Base-by-base conservation (phyloP, 805 yeast genomes). In the Yamadazyma nakazawae region DNA sequence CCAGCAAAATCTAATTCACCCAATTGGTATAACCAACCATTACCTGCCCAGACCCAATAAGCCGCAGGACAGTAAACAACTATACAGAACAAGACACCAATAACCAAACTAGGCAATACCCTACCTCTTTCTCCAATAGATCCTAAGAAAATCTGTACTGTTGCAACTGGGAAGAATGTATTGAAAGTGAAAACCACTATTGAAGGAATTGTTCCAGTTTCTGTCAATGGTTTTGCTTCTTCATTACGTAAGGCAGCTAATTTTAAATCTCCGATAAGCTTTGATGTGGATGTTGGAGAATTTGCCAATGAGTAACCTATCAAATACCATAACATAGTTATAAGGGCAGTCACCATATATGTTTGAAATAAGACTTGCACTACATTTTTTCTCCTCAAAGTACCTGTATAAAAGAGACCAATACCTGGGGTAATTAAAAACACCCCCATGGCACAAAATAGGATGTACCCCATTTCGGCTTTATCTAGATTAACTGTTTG, bases 1-100 rank as follows among this genome's bases (percentile, higher is more conserved):
- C 78, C 79, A 7, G 78, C 77, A 56, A 74, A 74, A 53, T 74
- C 79, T 45, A 74, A 62, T 3, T 69, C 71, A 5, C 78, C 79
- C 38, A 74, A 58, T 24, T 60, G 64, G 43, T 57, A 66, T 39
- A 74, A 60, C 74, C 76, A 74, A 13, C 79, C 79, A 47, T 68
- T 70, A 5, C 56, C 58, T 24, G 67, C 68, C 79, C 79, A 74
- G n/a, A 74, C 74, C 62, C 76, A 65, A 55, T 63, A 74, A 3
- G 78, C 77, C 34, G 66, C 54, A 10, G 77, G 77, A 47, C 75
- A 70, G 53, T 74, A 74, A 40, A 71, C 69, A n/a, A 73, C 69
- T 9, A 74, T 62, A 30, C 66, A 60, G 71, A 74, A 74, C 12
- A 73, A 34, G 24, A 64, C 55, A 5, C 69, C 76, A 44, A 74